These are phyloP conservation scores for Elsinoe batatas DNA, from an alignment of 2,329 filamentous ascomycete species.

Conservation along the genomic window DNA sequence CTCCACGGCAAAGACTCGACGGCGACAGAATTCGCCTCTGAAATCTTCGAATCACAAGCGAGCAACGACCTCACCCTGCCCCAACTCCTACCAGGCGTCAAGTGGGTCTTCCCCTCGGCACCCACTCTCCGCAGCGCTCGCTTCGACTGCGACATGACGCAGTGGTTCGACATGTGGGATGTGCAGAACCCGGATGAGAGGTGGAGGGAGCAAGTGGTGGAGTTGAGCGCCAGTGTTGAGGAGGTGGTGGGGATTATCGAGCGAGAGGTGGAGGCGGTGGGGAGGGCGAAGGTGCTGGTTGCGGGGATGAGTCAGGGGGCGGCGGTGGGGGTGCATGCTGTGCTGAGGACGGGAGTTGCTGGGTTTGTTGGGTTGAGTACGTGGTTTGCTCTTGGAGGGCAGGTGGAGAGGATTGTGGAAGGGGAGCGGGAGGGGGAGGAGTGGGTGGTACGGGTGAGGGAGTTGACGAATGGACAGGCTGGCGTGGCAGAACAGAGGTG, in stretches of 20 bases:
- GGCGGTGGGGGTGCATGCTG: conserved; percentile 1
- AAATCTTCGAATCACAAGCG: conserved; percentile 32
- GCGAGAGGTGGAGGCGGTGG: not conserved
- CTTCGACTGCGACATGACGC: conserved; percentile 24
- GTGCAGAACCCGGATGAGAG: conserved; percentile 23
- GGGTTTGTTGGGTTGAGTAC: conserved; percentile 12
- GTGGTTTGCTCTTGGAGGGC: conserved; percentile 6
- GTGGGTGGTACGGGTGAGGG: not conserved
- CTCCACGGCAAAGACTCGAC: conserved; percentile 38
- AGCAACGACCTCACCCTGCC: conserved; percentile 23
- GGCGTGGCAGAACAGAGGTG: not conserved
- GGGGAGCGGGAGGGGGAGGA: not conserved
- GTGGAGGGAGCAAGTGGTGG: conserved; percentile 16
- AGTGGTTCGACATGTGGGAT: conserved; percentile 32
- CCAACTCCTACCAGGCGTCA: conserved; percentile 26
- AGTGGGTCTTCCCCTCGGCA: conserved; percentile 31
- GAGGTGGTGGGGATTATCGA: conserved; percentile 3
- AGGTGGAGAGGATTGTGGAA: not conserved
- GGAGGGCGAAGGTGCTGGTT: conserved; percentile 6
- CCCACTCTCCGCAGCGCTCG: conserved; percentile 19
- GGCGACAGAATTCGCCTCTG: conserved; percentile 30
- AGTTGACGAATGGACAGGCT: not conserved
- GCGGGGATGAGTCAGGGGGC: conserved; percentile 14
- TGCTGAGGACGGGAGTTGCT: not conserved
- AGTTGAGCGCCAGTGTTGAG: not conserved